Evolutionary conservation across 2,329 filamentous ascomycete species (phyloP).

Genomic region (Neurospora sp.): DNA sequence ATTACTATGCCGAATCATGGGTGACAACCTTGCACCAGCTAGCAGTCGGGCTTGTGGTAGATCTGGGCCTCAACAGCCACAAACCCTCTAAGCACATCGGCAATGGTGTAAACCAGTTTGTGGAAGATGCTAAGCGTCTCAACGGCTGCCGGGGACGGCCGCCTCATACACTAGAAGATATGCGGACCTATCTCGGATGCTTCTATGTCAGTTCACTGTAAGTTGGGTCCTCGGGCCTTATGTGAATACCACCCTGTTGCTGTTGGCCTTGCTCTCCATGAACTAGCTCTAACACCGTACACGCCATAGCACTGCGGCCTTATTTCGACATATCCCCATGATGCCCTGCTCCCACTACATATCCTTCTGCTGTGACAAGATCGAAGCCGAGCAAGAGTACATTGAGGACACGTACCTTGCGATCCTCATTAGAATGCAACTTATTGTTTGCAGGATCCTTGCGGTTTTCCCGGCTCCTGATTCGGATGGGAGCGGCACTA

Average conservation of each 20-base stretch:
- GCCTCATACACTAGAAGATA: conserved; percentile 25
- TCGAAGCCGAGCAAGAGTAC: conserved; percentile 21
- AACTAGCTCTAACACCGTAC: neutral
- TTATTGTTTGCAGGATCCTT: conserved; percentile 22
- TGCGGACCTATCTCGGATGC: conserved; percentile 29
- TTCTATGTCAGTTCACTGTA: conserved; percentile 29
- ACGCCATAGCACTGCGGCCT: conserved; percentile 14
- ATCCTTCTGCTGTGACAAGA: conserved; percentile 23
- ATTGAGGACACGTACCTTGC: conserved; percentile 25
- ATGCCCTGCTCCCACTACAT: conserved; percentile 26
- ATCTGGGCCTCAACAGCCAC: conserved; percentile 25
- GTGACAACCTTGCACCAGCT: conserved; percentile 30
- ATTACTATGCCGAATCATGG: conserved; percentile 27
- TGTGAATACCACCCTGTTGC: neutral
- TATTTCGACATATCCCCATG: conserved; percentile 24
- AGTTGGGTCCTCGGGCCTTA: neutral
- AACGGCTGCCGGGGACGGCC: conserved; percentile 7
- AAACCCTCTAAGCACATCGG: conserved; percentile 17
- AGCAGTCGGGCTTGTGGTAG: conserved; percentile 26
- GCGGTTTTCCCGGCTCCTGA: conserved; percentile 18
- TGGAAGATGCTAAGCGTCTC: conserved; percentile 21
- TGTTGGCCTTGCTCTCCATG: neutral
- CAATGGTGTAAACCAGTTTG: conserved; percentile 19
- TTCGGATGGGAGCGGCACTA: conserved; percentile 3
- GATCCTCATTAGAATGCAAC: conserved; percentile 25